Evolutionary conservation across 305 asterid species (phyloP), one percentile per base, ranked within the genome.

Genomic region (Rubia tinctorum): DNA sequence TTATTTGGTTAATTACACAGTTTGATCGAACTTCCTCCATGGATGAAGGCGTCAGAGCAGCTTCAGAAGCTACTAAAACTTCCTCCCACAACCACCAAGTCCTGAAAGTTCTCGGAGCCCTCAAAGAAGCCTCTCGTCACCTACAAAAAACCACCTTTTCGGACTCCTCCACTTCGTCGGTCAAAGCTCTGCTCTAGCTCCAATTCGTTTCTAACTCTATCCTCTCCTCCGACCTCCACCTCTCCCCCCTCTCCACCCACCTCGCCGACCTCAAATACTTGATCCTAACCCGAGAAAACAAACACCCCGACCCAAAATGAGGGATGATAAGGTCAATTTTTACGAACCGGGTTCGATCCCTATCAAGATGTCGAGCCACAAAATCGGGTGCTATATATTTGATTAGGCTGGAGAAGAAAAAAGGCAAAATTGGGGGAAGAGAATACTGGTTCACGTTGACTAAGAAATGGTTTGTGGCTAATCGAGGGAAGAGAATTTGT

Each of bases 271-370:
- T 91, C 55, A 85, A 80, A 12, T 75, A 67, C 47, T 75, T 85
- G 15, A 75, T 86, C 3, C 82, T 80, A 59, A 80, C 77, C 43
- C 86, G 80, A 60, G 80, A 81, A 25, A 74, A 64, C 74, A 75
- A 87, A 30, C 80, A 85, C 27, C 80, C 23, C 25, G 61, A 84
- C 74, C 81, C 79, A 10, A 63, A 66, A 5, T 80, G 67, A 47
- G 81, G 93, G 44, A 69, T 91, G 49, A 69, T 84, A 74, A 70
- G 73, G 43, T 87, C 93, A 11, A 86, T 84, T 75, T 66, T 88
- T 22, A 67, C 83, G n/a, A 82, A 83, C 34, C 85, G 84, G 27
- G 69, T 84, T 76, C 78, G 80, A 80, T 79, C 84, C 62, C n/a
- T n/a, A n/a, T n/a, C n/a, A n/a, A n/a, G n/a, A n/a, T n/a, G n/a